These are phyloP conservation scores for Mrakia gelida DNA, from an alignment of 768 basidiomycete species.

Conservation along the genomic window DNA sequence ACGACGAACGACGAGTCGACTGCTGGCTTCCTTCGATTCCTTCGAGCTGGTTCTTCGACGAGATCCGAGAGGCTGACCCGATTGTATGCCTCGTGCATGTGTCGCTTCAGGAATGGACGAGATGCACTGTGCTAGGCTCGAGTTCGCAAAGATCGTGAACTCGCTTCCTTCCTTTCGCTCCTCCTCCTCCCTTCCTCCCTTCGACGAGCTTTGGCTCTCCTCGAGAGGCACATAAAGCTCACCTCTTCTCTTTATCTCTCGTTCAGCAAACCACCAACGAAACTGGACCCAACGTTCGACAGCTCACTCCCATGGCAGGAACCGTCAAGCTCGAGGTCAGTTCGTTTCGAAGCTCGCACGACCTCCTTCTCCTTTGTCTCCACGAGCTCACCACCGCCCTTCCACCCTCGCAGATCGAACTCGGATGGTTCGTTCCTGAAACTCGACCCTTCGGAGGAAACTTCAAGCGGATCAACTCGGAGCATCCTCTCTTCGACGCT, in stretches of 20 bases:
- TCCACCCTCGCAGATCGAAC: neutral
- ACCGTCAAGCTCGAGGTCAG: slow-evolving; percentile 10
- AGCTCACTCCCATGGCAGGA: neutral
- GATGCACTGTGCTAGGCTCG: slow-evolving; percentile 2
- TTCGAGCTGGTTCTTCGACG: neutral
- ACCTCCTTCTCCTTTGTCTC: neutral
- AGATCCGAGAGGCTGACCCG: too few relatives aligned
- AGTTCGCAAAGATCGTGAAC: slow-evolving; percentile 3
- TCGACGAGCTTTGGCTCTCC: neutral
- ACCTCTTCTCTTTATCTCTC: neutral
- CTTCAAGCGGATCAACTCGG: neutral
- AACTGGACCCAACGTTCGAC: neutral
- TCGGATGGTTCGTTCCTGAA: slow-evolving; percentile 3
- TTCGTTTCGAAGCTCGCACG: neutral
- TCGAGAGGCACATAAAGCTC: neutral
- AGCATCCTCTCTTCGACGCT: slow-evolving; percentile 2
- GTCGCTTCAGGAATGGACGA: neutral
- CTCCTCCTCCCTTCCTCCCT: neutral
- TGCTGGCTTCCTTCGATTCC: neutral
- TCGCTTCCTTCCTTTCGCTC: neutral
- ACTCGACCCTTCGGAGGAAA: neutral
- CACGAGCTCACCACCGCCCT: neutral
- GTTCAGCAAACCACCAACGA: neutral
- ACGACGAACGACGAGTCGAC: neutral
- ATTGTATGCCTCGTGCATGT: neutral